phyloP scores from a whole-genome alignment of 1,284 basidiomycete genomes.

The Phylloboletellus chloephorus region DNA sequence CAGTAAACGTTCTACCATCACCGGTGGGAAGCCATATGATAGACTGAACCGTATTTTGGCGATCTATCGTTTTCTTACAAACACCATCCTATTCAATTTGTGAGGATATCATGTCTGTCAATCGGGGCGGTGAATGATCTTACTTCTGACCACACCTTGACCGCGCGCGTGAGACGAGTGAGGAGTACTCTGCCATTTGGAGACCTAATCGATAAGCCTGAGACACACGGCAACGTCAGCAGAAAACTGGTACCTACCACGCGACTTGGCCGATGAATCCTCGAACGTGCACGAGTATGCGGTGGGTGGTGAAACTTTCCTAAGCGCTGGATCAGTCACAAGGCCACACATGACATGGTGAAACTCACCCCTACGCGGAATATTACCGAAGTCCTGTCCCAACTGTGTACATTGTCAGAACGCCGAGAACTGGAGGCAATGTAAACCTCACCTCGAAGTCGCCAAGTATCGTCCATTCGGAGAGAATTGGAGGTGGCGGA shows the following conservation, averaged over 20 bases:
- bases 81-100: constrained; percentile 53
- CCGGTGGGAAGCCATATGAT: constrained; percentile 69
- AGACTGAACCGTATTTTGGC: constrained; percentile 55
- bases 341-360: constrained; percentile 8
- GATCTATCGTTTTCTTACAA: constrained; percentile 65
- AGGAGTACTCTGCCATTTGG: constrained; percentile 57
- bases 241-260: constrained; percentile 41
- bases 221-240: constrained; percentile 2
- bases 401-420: constrained; percentile 39
- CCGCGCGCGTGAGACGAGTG: constrained; percentile 62
- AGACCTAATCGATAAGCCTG: constrained; percentile 43
- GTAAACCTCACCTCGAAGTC: constrained; percentile 30
- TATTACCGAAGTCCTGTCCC: constrained; percentile 72
- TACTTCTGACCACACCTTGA: constrained; percentile 75
- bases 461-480: constrained; percentile 37
- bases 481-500: constrained; percentile 38
- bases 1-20: constrained; percentile 40
- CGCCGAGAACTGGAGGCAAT: background rate
- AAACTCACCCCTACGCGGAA: constrained; percentile 60
- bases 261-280: constrained; percentile 77
- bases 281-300: constrained; percentile 63
- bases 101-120: constrained; percentile 11
- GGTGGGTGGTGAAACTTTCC: constrained; percentile 57
- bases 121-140: constrained; percentile 20
- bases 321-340: constrained; percentile 25